These are phyloP conservation scores for Eucalyptus virginea DNA, from an alignment of 345 rosid species.

Conservation along the genomic window DNA sequence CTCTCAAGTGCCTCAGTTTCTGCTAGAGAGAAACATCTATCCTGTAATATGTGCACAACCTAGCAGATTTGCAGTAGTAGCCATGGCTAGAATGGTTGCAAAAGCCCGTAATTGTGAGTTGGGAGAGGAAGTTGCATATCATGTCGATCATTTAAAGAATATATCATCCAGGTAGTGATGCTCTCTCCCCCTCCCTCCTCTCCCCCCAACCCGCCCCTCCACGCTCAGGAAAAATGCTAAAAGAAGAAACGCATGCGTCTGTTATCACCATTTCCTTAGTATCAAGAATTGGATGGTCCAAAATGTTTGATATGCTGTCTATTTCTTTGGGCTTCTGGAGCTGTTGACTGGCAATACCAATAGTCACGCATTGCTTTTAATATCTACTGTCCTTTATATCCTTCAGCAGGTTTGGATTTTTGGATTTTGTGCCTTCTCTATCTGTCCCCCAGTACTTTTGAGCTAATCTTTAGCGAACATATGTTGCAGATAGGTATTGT, in stretches of 20 bases:
- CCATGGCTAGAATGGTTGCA: constrained; percentile 92
- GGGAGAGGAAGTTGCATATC: constrained; percentile 87
- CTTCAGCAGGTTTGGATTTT: background rate
- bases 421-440: background rate
- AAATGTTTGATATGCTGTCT: background rate
- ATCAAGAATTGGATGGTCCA: background rate
- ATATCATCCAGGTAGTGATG: constrained; percentile 39
- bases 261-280: background rate
- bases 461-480: background rate
- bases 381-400: background rate
- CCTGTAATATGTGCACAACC: constrained; percentile 86
- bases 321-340: background rate
- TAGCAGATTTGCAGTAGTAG: constrained; percentile 89
- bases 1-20: constrained; percentile 94
- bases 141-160: constrained; percentile 72
- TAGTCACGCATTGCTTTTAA: background rate
- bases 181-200: background rate
- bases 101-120: constrained; percentile 66
- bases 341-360: background rate
- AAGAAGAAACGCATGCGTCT: background rate
- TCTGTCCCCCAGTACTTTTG: background rate
- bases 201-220: background rate
- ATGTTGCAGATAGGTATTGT: background rate
- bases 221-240: background rate
- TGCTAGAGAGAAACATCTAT: constrained; percentile 53